Evolutionary conservation across 805 yeast genomes (phyloP).

Genomic region (Teunomyces atbi): DNA sequence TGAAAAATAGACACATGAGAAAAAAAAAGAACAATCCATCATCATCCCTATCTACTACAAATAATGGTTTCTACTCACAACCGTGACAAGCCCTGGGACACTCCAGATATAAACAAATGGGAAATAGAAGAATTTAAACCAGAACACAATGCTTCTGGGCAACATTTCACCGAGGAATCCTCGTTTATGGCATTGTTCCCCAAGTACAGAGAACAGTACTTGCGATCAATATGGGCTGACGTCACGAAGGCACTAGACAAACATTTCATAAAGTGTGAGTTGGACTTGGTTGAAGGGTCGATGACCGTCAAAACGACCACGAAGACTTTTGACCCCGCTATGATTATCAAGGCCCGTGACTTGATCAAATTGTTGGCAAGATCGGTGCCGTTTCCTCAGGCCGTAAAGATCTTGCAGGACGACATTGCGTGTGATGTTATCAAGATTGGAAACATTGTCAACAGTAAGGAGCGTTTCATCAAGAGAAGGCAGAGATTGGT

Average conservation of each 20-base stretch:
- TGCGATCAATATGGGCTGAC: constrained; percentile 90
- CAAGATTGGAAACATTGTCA: constrained; percentile 85
- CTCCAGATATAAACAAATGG: constrained; percentile 95
- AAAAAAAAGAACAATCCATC: constrained; percentile 3
- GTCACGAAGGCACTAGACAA: constrained; percentile 77
- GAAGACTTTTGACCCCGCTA: constrained; percentile 93
- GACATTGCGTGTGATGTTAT: constrained; percentile 95
- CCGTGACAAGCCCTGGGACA: constrained; percentile 97
- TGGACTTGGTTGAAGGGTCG: constrained; percentile 92
- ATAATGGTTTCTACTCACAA: constrained; percentile 89
- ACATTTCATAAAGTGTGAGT: constrained; percentile 74
- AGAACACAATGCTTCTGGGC: constrained; percentile 84
- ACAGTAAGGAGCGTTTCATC: constrained; percentile 89
- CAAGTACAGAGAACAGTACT: constrained; percentile 88
- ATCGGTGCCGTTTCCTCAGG: constrained; percentile 96
- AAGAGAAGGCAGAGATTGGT: constrained; percentile 95
- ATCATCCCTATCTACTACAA: not conserved
- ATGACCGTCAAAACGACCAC: constrained; percentile 96
- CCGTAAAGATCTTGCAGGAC: constrained; percentile 85
- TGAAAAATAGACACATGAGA: not conserved
- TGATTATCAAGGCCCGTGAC: constrained; percentile 91
- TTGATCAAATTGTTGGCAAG: constrained; percentile 89
- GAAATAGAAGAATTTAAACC: constrained; percentile 80
- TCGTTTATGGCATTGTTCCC: constrained; percentile 95
- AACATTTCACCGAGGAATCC: constrained; percentile 92